Evolutionary conservation across 1,139 yeast genomes (phyloP), one percentile per base, ranked within the genome.

Genomic region (Wickerhamomyces sp.): DNA sequence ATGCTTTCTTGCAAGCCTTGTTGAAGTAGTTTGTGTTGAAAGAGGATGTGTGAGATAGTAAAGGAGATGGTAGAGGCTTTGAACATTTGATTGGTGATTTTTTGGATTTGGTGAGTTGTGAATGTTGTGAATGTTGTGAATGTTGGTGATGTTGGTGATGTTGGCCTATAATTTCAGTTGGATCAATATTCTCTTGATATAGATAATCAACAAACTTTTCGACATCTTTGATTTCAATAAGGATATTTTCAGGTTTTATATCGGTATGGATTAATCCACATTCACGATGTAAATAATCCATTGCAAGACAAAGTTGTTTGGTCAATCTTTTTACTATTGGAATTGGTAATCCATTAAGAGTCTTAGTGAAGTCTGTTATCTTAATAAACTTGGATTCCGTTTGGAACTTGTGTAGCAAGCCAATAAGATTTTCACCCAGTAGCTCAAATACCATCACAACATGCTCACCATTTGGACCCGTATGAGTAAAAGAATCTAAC

Each of bases 181-280:
- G 29, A 12, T 38, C 31, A 3, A 20, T 18, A 14, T 40, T 38
- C 12, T 38, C 31, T 7, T 20, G 17, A 14, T 40, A 35, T 16
- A 42, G n/a, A 18, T 37, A 67, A 40, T 68, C 63, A 22, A 86
- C 80, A 48, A 85, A 74, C 43, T 72, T 75, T 52, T 83, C 89
- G 26, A 83, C 90, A 52, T 86, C 88, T 29, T 81, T 83, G 44
- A 87, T 81, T 54, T 84, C 89, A 36, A 87, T 73, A 47, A 88
- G 65, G n/a, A 88, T 83, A 58, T 88, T 88, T 59, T 88, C 96
- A 0, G 96, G 96, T 60, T 88, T 88, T 46, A 88, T 68, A 56
- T 88, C 96, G 0, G 96, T 88, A 62, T 88, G 96, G 44, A 88
- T 84, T 27, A 88, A 81, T n/a, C 95, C 96, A 61, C 95, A 85